Percentiles rank a stretch among this genome's conserved stretches.
Conservation (phyloP, 495 filamentous ascomycete species). For the Penicillium alfredii region DNA sequence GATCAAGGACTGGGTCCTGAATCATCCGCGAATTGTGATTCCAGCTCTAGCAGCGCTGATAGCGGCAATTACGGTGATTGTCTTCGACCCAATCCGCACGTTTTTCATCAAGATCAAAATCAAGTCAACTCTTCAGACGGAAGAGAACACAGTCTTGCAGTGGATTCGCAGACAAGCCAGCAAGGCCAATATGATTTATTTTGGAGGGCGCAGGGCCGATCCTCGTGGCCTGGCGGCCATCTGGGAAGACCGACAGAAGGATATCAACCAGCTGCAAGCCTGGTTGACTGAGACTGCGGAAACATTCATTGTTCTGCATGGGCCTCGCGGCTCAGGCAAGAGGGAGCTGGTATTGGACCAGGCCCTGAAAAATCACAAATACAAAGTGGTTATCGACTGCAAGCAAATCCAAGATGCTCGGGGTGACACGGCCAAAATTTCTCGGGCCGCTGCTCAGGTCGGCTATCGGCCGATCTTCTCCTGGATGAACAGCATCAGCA, state of each 20-base stretch:
- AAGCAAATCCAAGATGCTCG: constrained; percentile 89
- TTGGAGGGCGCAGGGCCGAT: constrained; percentile 49
- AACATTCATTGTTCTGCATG: constrained; percentile 92
- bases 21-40: constrained; percentile 82
- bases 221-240: constrained; percentile 70
- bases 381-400: constrained; percentile 88
- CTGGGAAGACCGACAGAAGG: constrained; percentile 78
- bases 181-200: constrained; percentile 56
- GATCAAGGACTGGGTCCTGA: constrained; percentile 83
- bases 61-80: constrained; percentile 76
- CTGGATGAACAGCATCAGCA: constrained; percentile 92
- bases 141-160: constrained; percentile 61
- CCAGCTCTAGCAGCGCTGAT: constrained; percentile 72
- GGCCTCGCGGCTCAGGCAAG: constrained; percentile 87
- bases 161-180: constrained; percentile 79
- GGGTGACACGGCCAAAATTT: constrained; percentile 83
- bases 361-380: constrained; percentile 65
- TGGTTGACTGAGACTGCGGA: constrained; percentile 83
- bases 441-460: constrained; percentile 72
- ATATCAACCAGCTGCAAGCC: constrained; percentile 74
- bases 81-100: constrained; percentile 89
- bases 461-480: constrained; percentile 93
- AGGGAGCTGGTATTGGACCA: constrained; percentile 81
- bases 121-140: constrained; percentile 65
- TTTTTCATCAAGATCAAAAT: constrained; percentile 89